Evolutionary conservation across 1,139 yeast species (phyloP), one percentile per base, ranked within the genome.

Genomic region (Geotrichum macrosporum): DNA sequence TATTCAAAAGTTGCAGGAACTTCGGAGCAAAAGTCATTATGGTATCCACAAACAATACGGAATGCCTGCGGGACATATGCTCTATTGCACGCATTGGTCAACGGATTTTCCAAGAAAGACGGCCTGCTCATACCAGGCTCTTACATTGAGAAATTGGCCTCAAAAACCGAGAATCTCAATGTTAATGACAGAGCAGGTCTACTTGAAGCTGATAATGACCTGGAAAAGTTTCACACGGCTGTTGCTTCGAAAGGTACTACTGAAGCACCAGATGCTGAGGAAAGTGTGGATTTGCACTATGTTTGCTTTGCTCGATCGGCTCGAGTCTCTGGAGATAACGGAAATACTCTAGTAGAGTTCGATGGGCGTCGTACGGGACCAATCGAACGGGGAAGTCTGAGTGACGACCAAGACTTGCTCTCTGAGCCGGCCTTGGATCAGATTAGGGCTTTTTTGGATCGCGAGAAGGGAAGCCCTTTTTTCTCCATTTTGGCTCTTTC

Each of bases 41-140:
- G 96, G 96, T 80, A 79, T 58, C 79, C 78, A 53, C 98, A 92
- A 59, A 81, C 92, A 1, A 80, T 92, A 32, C 78, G 79, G 52
- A 92, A 92, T 63, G 95, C 95, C 0, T 92, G 98, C 68, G 98
- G 98, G 4, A 75, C 94, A 40, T 87, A 84, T 66, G 98, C 95
- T 0, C 67, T 92, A 41, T 67, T 92, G 26, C 97, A 92, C 59
- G 72, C 85, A 0, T 66, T 87, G 33, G 67, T 81, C 24, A 92
- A 92, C 61, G 68, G 84, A 65, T 51, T 72, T 64, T 53, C 75
- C 63, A 54, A 48, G 12, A 18, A 13, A 2, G 46, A 42, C 13
- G 26, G 13, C 5, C 57, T 54, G 22, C 62, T 51, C 18, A 58
- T 44, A 3, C 47, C 59, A 0, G 65, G 55, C 21, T 64, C 73